Conservation (phyloP, 768 basidiomycete species). For the Termitomyces sp. region DNA sequence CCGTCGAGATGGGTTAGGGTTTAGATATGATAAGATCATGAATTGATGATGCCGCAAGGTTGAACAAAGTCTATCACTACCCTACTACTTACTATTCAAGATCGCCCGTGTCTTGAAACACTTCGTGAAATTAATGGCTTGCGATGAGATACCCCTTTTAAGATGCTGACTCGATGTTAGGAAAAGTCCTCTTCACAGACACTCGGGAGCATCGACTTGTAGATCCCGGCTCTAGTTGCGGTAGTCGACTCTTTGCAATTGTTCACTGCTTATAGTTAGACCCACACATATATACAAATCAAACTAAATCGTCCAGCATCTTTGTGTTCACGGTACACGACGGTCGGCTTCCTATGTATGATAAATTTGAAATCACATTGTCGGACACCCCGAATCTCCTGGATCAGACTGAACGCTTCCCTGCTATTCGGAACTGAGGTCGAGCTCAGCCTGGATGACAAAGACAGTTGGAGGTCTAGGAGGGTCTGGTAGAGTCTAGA, state of each 20-base stretch:
- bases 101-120: neutral
- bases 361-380: neutral
- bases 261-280: neutral
- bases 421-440: neutral
- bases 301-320: neutral
- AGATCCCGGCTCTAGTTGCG: neutral
- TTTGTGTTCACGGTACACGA: neutral
- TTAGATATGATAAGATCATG: constrained; percentile 1
- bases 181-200: too few species aligned
- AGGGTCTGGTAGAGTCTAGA: neutral
- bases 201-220: too few species aligned
- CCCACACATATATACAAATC: neutral
- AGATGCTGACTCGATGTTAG: neutral
- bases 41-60: too few species aligned
- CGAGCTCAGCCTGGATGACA: neutral
- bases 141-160: too few species aligned
- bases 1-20: constrained; percentile 12
- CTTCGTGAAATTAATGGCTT: neutral
- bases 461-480: neutral
- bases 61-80: too few species aligned
- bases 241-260: neutral
- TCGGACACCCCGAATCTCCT: neutral
- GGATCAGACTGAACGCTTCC: neutral
- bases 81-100: too few species aligned
- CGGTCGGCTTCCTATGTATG: neutral